phyloP scores from a whole-genome alignment of 257 asterid species.

The Jacaranda copaia region DNA sequence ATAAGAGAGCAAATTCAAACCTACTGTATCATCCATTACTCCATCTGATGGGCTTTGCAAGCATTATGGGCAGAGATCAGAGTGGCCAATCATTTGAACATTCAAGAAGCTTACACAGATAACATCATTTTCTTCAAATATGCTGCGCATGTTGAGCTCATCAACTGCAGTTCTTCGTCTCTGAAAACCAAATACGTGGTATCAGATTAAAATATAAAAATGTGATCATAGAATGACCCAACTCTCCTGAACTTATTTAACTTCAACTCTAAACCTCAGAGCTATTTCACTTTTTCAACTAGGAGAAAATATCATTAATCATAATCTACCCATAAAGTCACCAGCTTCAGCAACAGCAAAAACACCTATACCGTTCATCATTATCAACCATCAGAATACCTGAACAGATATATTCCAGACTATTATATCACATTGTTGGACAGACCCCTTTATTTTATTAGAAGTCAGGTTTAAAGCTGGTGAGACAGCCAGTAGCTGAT shows the following conservation, averaged over 20 bases:
- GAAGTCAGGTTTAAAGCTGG: too few relatives aligned
- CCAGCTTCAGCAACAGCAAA: background rate
- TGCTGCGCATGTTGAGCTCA: constrained; percentile 94
- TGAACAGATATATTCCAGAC: background rate
- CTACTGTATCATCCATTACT: background rate
- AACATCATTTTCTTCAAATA: constrained; percentile 91
- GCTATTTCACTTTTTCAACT: background rate
- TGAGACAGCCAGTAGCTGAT: background rate
- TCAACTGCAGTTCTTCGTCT: constrained; percentile 95
- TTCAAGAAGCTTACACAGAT: constrained; percentile 72
- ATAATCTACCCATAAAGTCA: background rate
- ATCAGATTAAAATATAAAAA: background rate
- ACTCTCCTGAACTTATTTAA: background rate
- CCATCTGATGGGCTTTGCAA: constrained; percentile 5
- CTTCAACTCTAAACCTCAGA: background rate
- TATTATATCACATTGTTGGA: too few relatives aligned
- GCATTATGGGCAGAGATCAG: background rate
- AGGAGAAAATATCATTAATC: background rate
- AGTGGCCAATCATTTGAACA: constrained; percentile 14
- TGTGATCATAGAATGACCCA: background rate
- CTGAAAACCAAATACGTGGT: constrained; percentile 49
- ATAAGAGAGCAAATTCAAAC: background rate
- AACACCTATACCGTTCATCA: background rate
- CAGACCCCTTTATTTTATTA: too few relatives aligned
- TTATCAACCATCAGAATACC: background rate